Conservation (phyloP, 805 yeast genomes). For the Spencermartinsiella europaea region DNA sequence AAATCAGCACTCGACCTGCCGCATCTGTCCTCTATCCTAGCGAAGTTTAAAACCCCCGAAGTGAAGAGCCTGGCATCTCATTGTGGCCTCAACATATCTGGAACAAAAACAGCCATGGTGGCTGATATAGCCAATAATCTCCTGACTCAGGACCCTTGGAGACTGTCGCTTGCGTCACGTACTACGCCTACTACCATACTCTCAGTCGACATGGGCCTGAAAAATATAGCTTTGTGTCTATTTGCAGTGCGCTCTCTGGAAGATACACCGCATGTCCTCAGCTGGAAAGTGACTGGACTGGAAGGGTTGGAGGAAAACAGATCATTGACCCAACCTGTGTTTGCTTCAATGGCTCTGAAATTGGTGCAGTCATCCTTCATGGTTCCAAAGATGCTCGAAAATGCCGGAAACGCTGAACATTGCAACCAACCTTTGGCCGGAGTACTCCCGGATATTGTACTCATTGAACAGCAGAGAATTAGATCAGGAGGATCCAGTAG, state of each 20-base stretch:
- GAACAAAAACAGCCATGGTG: slow-evolving; percentile 17
- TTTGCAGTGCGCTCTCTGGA: slow-evolving; percentile 4
- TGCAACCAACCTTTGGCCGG: too few species aligned
- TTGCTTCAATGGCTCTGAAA: slow-evolving; percentile 23
- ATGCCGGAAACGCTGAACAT: too few species aligned
- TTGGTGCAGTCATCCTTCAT: slow-evolving; percentile 13
- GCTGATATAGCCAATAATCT: too few species aligned
- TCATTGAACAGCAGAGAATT: slow-evolving; percentile 54
- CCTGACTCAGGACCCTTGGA: neutral
- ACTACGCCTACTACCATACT: slow-evolving; percentile 20
- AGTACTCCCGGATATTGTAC: slow-evolving; percentile 36
- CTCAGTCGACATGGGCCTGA: slow-evolving; percentile 33
- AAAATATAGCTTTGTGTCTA: slow-evolving; percentile 29
- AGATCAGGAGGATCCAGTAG: slow-evolving; percentile 43
- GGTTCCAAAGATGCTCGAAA: too few species aligned
- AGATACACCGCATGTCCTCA: slow-evolving; percentile 6
- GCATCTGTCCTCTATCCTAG: too few species aligned
- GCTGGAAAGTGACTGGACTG: slow-evolving; percentile 16
- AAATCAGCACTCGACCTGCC: too few species aligned
- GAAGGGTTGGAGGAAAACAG: slow-evolving; percentile 8
- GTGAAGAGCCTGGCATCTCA: slow-evolving; percentile 17
- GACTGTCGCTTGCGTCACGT: neutral
- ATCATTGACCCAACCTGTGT: slow-evolving; percentile 25
- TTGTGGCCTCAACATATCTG: slow-evolving; percentile 20
- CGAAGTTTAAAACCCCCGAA: slow-evolving; percentile 9